phyloP scores from a whole-genome alignment of 2,329 filamentous ascomycete genomes.

The Biscogniauxia mediterranea region DNA sequence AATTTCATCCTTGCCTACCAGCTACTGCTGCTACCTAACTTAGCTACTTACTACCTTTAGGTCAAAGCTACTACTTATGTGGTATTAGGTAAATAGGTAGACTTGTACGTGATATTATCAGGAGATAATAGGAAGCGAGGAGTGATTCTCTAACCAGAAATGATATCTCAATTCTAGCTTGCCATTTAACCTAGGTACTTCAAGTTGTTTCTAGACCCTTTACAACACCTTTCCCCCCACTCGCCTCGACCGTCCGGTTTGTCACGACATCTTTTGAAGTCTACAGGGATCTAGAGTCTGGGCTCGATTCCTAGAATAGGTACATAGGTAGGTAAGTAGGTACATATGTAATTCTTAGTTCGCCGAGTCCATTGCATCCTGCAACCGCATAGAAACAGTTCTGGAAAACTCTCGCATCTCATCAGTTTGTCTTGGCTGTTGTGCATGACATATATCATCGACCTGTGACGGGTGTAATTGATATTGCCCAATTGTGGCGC shows the following conservation, averaged over 20 bases:
- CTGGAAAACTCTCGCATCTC: not conserved
- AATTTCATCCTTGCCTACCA: not conserved
- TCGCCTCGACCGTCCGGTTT: not conserved
- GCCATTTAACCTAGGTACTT: too few species aligned
- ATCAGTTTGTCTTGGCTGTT: not conserved
- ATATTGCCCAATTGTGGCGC: too few species aligned
- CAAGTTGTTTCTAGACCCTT: too few species aligned
- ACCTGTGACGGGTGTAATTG: not conserved
- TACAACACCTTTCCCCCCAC: not conserved
- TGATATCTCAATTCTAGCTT: not conserved
- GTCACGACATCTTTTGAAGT: not conserved
- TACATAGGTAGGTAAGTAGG: not conserved
- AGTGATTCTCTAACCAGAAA: too few species aligned
- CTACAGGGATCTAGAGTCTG: not conserved
- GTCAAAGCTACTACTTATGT: too few species aligned
- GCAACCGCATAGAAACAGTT: not conserved
- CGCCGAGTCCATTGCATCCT: not conserved
- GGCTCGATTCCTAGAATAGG: not conserved
- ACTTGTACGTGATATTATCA: too few species aligned
- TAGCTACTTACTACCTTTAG: too few species aligned
- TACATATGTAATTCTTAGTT: not conserved
- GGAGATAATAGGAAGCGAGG: too few species aligned
- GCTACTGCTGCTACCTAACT: too few species aligned
- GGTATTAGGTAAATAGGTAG: too few species aligned
- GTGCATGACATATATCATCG: not conserved